Evolutionary conservation across 2,329 filamentous ascomycete species (phyloP).

Genomic region (Graphilbum fragrans): DNA sequence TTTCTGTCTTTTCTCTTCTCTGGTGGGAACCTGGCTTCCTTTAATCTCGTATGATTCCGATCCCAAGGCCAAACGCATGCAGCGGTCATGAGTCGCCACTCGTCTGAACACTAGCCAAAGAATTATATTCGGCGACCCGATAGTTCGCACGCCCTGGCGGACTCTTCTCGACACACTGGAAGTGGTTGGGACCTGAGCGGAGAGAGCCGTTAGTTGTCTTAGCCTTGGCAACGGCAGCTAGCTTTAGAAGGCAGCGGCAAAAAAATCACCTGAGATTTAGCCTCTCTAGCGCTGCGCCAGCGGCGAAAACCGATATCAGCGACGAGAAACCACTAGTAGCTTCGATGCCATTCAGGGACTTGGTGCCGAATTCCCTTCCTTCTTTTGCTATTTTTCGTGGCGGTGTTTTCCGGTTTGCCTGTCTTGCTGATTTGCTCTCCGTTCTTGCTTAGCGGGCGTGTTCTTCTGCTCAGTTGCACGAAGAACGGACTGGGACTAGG

Average conservation of each 20-base stretch:
- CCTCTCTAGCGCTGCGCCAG: background rate
- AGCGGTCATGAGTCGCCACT: background rate
- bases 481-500: too few relatives aligned
- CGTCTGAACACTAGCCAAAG: background rate
- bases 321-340: conserved; percentile 1
- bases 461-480: too few relatives aligned
- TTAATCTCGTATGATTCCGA: background rate
- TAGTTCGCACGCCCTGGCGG: too few relatives aligned
- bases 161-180: background rate
- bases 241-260: background rate
- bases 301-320: background rate
- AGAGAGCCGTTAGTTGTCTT: background rate
- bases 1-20: too few relatives aligned
- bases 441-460: too few relatives aligned
- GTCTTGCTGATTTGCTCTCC: too few relatives aligned
- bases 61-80: too few relatives aligned
- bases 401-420: too few relatives aligned
- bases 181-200: background rate
- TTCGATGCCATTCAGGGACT: background rate
- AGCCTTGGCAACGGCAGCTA: background rate
- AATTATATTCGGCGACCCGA: background rate
- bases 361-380: background rate
- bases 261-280: conserved; percentile 3
- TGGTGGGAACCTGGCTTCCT: too few relatives aligned
- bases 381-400: background rate